Percentiles rank a stretch among this genome's conserved stretches.
Evolutionary conservation across 352 stramenopile genomes (phyloP).

Genomic region (Phytophthora sojae): DNA sequence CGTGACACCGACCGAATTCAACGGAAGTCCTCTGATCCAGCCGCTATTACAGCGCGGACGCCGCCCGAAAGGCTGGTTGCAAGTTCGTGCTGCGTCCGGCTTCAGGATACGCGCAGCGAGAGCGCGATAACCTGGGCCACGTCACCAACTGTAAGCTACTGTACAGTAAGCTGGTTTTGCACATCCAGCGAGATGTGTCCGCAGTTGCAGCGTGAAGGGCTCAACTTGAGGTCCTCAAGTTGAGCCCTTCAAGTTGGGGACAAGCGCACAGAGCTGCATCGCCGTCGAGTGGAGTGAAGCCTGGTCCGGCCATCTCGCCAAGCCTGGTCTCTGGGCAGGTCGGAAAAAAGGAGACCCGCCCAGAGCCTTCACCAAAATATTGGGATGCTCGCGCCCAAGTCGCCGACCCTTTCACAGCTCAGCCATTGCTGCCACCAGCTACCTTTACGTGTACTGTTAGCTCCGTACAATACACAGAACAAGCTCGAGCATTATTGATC

Average conservation of each 20-base stretch:
- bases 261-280: too few relatives aligned
- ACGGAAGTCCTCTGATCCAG: not conserved
- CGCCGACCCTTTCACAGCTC: too few relatives aligned
- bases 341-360: not conserved
- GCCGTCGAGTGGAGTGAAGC: too few relatives aligned
- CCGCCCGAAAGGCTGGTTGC: too few relatives aligned
- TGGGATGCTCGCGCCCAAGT: too few relatives aligned
- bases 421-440: too few relatives aligned
- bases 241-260: not conserved
- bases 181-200: not conserved
- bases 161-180: not conserved
- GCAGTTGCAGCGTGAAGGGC: not conserved
- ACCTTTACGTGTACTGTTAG: too few relatives aligned
- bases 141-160: not conserved
- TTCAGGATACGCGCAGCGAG: not conserved
- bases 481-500: too few relatives aligned
- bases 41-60: too few relatives aligned
- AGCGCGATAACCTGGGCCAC: not conserved
- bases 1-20: not conserved
- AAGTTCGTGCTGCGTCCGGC: not conserved
- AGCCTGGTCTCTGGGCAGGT: not conserved
- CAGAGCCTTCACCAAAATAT: constrained; percentile 1
- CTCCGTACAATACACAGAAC: too few relatives aligned
- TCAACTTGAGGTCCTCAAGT: not conserved
- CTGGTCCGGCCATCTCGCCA: not conserved